Evolutionary conservation across 768 basidiomycete species (phyloP).

Genomic region (Termitomyces bulborhizus): DNA sequence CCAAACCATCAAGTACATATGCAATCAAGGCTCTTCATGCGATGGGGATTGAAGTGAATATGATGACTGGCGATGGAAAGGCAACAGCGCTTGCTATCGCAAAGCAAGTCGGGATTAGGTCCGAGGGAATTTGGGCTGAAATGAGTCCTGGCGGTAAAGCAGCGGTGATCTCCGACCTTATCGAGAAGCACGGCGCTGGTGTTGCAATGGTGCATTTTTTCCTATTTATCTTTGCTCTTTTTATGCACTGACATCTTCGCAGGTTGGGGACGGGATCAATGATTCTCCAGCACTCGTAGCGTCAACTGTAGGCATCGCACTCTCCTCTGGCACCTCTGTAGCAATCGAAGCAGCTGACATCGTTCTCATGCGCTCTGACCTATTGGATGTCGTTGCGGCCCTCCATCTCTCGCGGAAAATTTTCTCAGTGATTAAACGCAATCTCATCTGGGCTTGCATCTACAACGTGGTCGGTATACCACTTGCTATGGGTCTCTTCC

Average conservation of each 20-base stretch:
- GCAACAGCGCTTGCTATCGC: slow-evolving; percentile 86
- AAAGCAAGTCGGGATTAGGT: slow-evolving; percentile 79
- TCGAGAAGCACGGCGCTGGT: slow-evolving; percentile 61
- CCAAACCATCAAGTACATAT: slow-evolving; percentile 78
- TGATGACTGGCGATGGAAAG: slow-evolving; percentile 93
- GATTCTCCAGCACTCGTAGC: slow-evolving; percentile 97
- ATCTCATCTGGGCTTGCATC: slow-evolving; percentile 93
- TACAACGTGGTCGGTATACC: slow-evolving; percentile 94
- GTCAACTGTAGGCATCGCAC: slow-evolving; percentile 92
- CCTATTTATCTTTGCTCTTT: not conserved
- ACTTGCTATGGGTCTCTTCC: slow-evolving; percentile 94
- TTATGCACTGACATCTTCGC: slow-evolving; percentile 2
- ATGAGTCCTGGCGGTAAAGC: slow-evolving; percentile 98
- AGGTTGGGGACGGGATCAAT: slow-evolving; percentile 99
- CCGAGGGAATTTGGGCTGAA: slow-evolving; percentile 81
- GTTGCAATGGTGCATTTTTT: slow-evolving; percentile 78
- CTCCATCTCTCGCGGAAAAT: slow-evolving; percentile 86
- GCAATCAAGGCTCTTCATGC: slow-evolving; percentile 74
- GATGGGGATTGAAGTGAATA: slow-evolving; percentile 90
- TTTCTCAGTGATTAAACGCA: slow-evolving; percentile 85
- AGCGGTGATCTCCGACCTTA: slow-evolving; percentile 71
- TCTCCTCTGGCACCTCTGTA: slow-evolving; percentile 94
- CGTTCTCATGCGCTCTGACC: slow-evolving; percentile 94
- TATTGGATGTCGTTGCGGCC: slow-evolving; percentile 96
- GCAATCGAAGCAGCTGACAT: slow-evolving; percentile 98